These are phyloP conservation scores for Ilyonectria destructans DNA, from an alignment of 2,329 filamentous ascomycete species.

Conservation along the genomic window DNA sequence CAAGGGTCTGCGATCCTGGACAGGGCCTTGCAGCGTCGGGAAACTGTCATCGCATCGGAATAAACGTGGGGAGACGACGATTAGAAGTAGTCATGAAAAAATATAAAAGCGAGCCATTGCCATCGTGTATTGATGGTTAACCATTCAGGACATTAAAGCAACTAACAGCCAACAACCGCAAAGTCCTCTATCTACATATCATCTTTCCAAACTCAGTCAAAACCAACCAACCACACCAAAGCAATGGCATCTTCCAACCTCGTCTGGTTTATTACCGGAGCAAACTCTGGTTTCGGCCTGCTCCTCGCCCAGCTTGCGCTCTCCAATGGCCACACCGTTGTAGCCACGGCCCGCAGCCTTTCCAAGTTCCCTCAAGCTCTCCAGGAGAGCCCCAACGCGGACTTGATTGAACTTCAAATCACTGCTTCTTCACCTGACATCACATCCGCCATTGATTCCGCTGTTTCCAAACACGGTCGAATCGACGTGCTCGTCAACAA, in stretches of 20 bases:
- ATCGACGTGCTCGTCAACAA: conserved; percentile 50
- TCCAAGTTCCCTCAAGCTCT: conserved; percentile 1
- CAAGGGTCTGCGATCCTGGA: neutral
- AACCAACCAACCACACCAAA: too few relatives aligned
- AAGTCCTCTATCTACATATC: neutral
- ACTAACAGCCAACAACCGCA: neutral
- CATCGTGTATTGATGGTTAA: neutral
- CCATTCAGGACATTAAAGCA: neutral
- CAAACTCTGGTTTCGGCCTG: conserved; percentile 16
- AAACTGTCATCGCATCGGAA: neutral
- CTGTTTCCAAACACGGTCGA: conserved; percentile 12
- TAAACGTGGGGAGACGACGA: neutral
- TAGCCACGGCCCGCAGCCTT: conserved; percentile 9
- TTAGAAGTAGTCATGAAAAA: neutral
- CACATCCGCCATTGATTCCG: conserved; percentile 20
- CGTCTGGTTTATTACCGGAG: conserved; percentile 17
- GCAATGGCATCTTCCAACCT: conserved; percentile 9
- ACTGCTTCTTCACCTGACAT: neutral
- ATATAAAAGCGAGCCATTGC: neutral
- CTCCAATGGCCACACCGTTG: conserved; percentile 5
- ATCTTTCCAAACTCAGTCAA: neutral
- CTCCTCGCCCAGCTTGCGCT: conserved; percentile 15
- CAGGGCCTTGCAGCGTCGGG: neutral
- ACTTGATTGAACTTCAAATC: conserved; percentile 7
- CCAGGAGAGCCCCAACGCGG: neutral